Conservation (phyloP, 2,329 filamentous ascomycete species). For the Coniella vitis region DNA sequence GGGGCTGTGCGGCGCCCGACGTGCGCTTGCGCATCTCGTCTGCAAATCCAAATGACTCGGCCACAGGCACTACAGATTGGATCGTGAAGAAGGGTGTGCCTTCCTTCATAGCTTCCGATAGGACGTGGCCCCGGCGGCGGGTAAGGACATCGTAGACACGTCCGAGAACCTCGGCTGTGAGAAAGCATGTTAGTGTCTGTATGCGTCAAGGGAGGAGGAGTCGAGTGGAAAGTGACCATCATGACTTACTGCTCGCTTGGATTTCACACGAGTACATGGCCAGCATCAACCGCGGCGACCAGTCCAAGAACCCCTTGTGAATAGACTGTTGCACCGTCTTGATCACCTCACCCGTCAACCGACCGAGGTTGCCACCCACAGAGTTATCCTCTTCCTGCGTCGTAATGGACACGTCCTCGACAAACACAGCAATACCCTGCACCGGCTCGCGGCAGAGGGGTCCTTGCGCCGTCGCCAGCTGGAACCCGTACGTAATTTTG, state of each 20-base stretch:
- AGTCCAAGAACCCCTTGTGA: constrained; percentile 81
- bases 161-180: constrained; percentile 77
- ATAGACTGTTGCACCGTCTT: constrained; percentile 82
- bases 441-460: constrained; percentile 89
- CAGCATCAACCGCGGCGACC: constrained; percentile 89
- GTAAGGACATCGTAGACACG: constrained; percentile 98
- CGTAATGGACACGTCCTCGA: constrained; percentile 69
- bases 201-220: background rate
- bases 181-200: constrained; percentile 13
- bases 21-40: constrained; percentile 96
- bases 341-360: constrained; percentile 89
- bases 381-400: constrained; percentile 43
- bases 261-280: constrained; percentile 99
- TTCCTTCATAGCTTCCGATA: constrained; percentile 87
- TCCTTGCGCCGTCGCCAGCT: constrained; percentile 81
- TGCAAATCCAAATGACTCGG: constrained; percentile 90
- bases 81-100: constrained; percentile 97
- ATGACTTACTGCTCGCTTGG: constrained; percentile 75
- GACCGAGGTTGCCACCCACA: constrained; percentile 61
- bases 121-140: constrained; percentile 78
- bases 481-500: constrained; percentile 90
- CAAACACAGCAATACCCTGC: constrained; percentile 84
- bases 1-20: constrained; percentile 81
- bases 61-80: constrained; percentile 77
- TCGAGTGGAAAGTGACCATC: background rate